A percentile compares a stretch with the other conserved stretches of the same genome.
These are phyloP conservation scores for Hysterium pulicare DNA, from an alignment of 2,329 filamentous ascomycete genomes.

Conservation along the genomic window DNA sequence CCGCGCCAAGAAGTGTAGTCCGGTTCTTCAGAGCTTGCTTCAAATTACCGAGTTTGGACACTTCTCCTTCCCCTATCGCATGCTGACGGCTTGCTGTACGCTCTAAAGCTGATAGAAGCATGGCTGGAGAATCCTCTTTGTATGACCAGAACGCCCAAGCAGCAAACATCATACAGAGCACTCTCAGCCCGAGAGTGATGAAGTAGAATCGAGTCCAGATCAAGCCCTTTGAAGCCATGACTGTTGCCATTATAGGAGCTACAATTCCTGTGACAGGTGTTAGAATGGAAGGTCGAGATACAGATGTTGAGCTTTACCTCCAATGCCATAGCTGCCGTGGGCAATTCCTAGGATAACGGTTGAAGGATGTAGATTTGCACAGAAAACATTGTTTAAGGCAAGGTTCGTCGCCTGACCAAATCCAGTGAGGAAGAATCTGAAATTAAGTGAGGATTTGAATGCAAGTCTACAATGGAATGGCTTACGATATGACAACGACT, in stretches of 20 bases:
- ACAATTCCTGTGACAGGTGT: constrained; percentile 36
- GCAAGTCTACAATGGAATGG: constrained; percentile 4
- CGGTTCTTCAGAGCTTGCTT: constrained; percentile 50
- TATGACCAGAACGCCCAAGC: constrained; percentile 69
- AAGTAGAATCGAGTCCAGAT: constrained; percentile 73
- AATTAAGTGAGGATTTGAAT: constrained; percentile 9
- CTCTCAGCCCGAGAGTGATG: constrained; percentile 58
- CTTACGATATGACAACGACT: constrained; percentile 54
- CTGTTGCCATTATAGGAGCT: constrained; percentile 71
- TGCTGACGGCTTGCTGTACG: constrained; percentile 41
- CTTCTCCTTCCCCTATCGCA: constrained; percentile 28
- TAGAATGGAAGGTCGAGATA: too few relatives aligned
- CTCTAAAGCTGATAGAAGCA: constrained; percentile 45
- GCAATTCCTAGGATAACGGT: constrained; percentile 57
- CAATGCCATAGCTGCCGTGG: constrained; percentile 60
- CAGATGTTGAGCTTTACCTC: too few relatives aligned
- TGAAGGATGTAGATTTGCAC: constrained; percentile 51
- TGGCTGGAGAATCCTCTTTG: constrained; percentile 56
- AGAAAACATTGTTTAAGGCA: constrained; percentile 56
- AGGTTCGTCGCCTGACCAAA: constrained; percentile 51
- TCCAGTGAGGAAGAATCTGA: constrained; percentile 64
- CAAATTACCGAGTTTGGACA: constrained; percentile 48
- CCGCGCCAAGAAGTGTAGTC: constrained; percentile 67
- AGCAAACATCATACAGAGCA: constrained; percentile 56
- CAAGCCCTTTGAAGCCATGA: constrained; percentile 60